A percentile compares a stretch with the other conserved stretches of the same genome.
Evolutionary conservation across 306 rosid genomes (phyloP).

Genomic region (Luffa aegyptiaca): DNA sequence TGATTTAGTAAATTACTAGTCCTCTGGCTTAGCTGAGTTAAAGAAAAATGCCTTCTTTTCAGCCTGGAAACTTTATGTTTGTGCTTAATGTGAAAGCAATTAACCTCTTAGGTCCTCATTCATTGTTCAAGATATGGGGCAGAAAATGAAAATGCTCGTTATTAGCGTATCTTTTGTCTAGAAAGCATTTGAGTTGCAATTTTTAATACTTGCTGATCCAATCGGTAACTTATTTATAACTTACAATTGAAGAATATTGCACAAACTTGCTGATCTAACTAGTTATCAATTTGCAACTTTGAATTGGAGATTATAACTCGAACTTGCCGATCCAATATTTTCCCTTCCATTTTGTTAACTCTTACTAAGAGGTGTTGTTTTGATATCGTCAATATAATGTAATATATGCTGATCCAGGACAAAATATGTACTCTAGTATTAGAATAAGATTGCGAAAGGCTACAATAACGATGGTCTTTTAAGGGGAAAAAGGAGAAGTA

Average conservation of each 20-base stretch:
- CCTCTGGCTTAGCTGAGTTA: background rate
- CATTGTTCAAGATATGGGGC: background rate
- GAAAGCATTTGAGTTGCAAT: background rate
- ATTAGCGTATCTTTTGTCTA: background rate
- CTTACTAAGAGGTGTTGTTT: background rate
- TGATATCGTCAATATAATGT: background rate
- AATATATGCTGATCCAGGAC: background rate
- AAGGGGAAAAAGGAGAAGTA: background rate
- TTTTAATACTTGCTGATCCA: background rate
- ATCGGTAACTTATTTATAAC: background rate
- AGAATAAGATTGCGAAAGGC: background rate
- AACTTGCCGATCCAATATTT: background rate
- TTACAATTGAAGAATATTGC: background rate
- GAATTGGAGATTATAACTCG: background rate
- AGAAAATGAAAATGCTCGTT: background rate
- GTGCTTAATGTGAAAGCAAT: background rate
- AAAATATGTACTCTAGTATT: background rate
- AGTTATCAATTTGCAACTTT: background rate
- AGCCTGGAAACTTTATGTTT: background rate
- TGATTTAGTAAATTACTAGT: background rate
- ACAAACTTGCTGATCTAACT: background rate
- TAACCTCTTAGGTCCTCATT: background rate
- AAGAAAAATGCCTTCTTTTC: background rate
- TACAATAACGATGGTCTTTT: background rate
- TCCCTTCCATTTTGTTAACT: background rate